Base-by-base conservation (phyloP, 2,329 filamentous ascomycete species). In the Fusarium sp. region DNA sequence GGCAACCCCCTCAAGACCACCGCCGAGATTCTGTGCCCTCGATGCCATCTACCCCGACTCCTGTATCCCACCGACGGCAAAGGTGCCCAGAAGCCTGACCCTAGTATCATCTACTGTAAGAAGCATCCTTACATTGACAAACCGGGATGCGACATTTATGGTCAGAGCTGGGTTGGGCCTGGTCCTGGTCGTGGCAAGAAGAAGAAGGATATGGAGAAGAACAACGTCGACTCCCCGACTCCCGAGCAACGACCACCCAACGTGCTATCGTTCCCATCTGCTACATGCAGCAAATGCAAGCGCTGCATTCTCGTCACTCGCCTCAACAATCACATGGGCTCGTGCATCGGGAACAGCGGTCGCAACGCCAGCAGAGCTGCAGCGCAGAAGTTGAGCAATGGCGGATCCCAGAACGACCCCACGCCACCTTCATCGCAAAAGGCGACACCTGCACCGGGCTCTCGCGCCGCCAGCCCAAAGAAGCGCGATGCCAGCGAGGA, bases 101-200 rank as follows among this genome's bases (percentile, higher is more conserved):
- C 90, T 0, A 81, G 83, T 64, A 80, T 88, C 66, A 86, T 89
- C 66, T 93, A 93, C 80, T 94, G 91, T 83, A 91, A 91, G 76
- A 88, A 88, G 65, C 87, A 90, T 59, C 90, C 91, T 0, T 93
- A 90, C 80, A 90, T 92, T 59, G 86, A 91, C 67, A 88, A 91
- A 73, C 82, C 87, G 3, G 90, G 90, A 58, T 90, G 88, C 77
- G 91, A 94, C 75, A 91, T 93, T 64, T 93, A 93, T 75, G 91
- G 90, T 46, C 91, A 93, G 76, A 91, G 89, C 26, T 93, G 91
- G 84, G 88, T 91, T 12, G 88, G 87, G 15, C 88, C 89, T 22
- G 85, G 85, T 1, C 87, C 88, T 22, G 87, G 87, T 12, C 84
- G 89, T 58, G 90, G 90, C 58, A 91, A 91, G 79, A 91, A 91